Evolutionary conservation across 306 rosid genomes (phyloP), one percentile per base, ranked within the genome.

Genomic region (Oxytropis ochrocephala): DNA sequence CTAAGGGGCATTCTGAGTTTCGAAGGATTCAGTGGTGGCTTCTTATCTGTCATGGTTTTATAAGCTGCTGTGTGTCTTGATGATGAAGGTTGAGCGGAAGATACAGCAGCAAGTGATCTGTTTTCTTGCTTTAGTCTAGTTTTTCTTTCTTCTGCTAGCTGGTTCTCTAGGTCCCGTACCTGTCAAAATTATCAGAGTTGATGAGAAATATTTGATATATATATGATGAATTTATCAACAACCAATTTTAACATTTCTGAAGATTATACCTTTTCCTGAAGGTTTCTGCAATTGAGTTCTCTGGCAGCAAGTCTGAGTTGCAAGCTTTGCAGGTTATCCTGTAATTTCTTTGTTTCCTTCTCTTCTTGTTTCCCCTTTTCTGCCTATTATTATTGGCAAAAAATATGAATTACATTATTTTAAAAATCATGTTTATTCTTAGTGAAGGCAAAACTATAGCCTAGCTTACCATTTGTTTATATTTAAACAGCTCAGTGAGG

Each of bases 131-230:
- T 91, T 17, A 81, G 72, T 71, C 99, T 81, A 49, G 82, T 81
- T 75, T 89, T 95, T 78, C 97, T 85, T 73, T 95, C 99, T 43
- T 89, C 99, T 4, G 85, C 85, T 60, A 95, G 7, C 68, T 95
- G 95, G 78, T 82, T 84, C 92, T 95, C 99, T 39, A 95, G 95
- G 82, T 91, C 95, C 67, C 97, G 87, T 18, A 87, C 87, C 99
- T 95, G 88, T 43, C 38, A 55, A 65, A 71, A 33, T 38, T 12
- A 3, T 42, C 41, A 56, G 32, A 10, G 52, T 70, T 12, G 48
- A 50, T 27, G 17, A 48, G 52, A 30, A 35, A 46, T 57, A 70
- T 38, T 32, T n/a, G 9, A 48, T 32, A 6, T 7, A 6, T 7
- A 65, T 4, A 57, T 43, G 12, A 5, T 44, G 56, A 47, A 14